These are phyloP conservation scores for Yamadazyma olivae DNA, from an alignment of 805 yeast species.

Conservation along the genomic window DNA sequence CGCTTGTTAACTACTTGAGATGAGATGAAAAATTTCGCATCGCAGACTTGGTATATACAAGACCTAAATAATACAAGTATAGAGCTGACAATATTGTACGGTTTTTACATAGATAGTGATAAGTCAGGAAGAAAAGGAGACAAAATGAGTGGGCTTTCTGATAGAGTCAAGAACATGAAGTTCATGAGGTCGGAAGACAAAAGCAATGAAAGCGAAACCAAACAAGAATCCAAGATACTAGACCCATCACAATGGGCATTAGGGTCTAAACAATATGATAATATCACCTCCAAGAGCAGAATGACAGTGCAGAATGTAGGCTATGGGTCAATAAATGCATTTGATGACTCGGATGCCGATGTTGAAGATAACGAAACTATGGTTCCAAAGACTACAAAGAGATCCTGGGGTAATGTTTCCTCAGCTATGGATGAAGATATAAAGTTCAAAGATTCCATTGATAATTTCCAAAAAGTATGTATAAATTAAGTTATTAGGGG, in stretches of 20 bases:
- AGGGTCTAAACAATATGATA: slow-evolving; percentile 27
- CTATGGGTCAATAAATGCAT: slow-evolving; percentile 35
- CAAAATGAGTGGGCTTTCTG: slow-evolving; percentile 44
- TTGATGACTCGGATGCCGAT: slow-evolving; percentile 14
- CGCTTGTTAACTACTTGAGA: slow-evolving; percentile 9
- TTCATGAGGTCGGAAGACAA: slow-evolving; percentile 44
- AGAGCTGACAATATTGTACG: no score
- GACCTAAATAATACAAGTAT: no score
- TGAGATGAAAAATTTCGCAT: slow-evolving; percentile 6
- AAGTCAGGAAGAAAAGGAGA: not conserved
- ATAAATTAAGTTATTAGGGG: not conserved
- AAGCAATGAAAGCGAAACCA: slow-evolving; percentile 11
- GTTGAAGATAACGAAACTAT: slow-evolving; percentile 12
- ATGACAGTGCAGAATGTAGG: slow-evolving; percentile 33
- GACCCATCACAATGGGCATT: slow-evolving; percentile 55
- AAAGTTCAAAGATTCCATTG: not conserved
- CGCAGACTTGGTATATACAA: no score
- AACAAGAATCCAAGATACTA: slow-evolving; percentile 27
- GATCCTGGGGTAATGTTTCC: slow-evolving; percentile 10
- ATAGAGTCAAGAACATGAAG: slow-evolving; percentile 83
- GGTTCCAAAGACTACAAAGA: not conserved
- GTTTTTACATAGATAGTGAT: not conserved
- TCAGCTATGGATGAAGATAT: slow-evolving; percentile 2
- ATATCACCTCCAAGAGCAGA: slow-evolving; percentile 20
- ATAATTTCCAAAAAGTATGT: slow-evolving; percentile 5